Evolutionary conservation across 805 yeast genomes (phyloP), one percentile per base, ranked within the genome.

Genomic region (Lipomyces yamadae): DNA sequence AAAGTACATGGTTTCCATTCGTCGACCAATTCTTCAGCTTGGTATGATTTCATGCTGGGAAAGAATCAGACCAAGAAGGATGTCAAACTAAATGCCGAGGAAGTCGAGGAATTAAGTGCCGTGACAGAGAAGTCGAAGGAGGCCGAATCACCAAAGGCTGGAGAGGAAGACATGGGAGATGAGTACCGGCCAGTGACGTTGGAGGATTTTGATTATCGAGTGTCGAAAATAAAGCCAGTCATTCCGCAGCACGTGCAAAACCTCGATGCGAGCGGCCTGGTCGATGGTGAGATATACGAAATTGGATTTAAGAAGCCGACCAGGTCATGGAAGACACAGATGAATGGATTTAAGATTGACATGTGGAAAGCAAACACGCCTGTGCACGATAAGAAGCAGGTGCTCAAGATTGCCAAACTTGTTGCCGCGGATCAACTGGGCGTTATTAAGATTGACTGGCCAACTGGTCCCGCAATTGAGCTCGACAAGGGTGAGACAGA

Each of bases 371-470:
- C 37, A 42, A 18, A 30, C 37, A 45, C 56, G 18, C 56, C 59
- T 18, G 66, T 64, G 6, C 52, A 61, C 52, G 59, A 62, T 29
- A 11, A 10, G 11, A 53, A 54, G 29, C 42, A 34, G 39, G 57
- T 67, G 18, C 24, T 45, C n/a, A 33, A 56, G 42, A 55, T 64
- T 29, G 66, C 64, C 8, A 58, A 61, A 45, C 56, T 64, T 7
- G 65, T 62, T 4, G 64, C 65, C 32, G 70, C 65, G 34, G 62
- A 58, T 8, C 56, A 65, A 10, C 45, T 58, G 6, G 70, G 70
- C n/a, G 24, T 57, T 33, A 56, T 63, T 8, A n/a, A 50, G 30
- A 58, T 67, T 18, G 53, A 37, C 29, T 63, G 67, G 67, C 66
- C 67, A n/a, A 33, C 60, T 32, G n/a, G 13, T 2, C 39, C 24